These are phyloP conservation scores for Wickerhamomyces hampshirensis DNA, from an alignment of 805 yeast species.

Conservation along the genomic window DNA sequence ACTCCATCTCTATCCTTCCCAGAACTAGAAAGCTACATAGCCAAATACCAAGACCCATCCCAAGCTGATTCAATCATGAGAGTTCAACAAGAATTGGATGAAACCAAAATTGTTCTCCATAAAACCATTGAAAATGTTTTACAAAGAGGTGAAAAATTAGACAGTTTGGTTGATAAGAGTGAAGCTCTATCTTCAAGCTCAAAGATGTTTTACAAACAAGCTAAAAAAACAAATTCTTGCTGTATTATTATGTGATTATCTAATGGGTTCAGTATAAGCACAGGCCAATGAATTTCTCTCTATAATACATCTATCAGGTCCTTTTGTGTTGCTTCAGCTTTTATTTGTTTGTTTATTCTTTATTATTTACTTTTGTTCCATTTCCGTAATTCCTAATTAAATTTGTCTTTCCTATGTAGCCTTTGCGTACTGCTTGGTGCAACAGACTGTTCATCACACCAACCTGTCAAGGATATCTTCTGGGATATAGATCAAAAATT, in stretches of 20 bases:
- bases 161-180: slow-evolving; percentile 89
- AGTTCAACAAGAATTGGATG: slow-evolving; percentile 97
- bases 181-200: slow-evolving; percentile 87
- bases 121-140: slow-evolving; percentile 92
- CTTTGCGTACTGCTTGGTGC: no score
- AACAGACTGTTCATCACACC: no score
- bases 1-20: slow-evolving; percentile 45
- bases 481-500: no score
- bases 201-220: slow-evolving; percentile 94
- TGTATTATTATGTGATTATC: slow-evolving; percentile 67
- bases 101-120: slow-evolving; percentile 92
- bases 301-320: not conserved
- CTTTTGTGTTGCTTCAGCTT: not conserved
- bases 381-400: no score
- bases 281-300: not conserved
- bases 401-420: no score
- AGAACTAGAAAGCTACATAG: slow-evolving; percentile 62
- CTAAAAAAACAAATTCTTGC: slow-evolving; percentile 90
- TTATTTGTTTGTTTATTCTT: not conserved
- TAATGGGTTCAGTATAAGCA: no score
- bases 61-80: slow-evolving; percentile 97
- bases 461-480: no score
- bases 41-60: slow-evolving; percentile 90
- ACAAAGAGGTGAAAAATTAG: slow-evolving; percentile 95
- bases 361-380: not conserved